These are phyloP conservation scores for Hypoxylon fuscum DNA, from an alignment of 495 filamentous ascomycete genomes.

Conservation along the genomic window DNA sequence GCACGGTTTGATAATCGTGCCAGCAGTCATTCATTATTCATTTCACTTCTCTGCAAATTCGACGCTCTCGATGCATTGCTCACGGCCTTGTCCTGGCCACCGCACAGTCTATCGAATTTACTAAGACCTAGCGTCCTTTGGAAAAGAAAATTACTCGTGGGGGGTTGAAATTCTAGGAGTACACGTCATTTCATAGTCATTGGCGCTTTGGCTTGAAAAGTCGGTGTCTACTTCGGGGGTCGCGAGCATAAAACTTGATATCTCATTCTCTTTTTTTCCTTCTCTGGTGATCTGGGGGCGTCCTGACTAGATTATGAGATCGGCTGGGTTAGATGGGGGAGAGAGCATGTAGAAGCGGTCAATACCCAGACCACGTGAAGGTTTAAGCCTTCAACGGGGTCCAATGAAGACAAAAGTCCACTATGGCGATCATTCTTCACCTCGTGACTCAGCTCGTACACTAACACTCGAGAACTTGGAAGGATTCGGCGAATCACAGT, in stretches of 20 bases:
- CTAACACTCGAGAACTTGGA: constrained; percentile 14
- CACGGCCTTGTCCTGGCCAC: constrained; percentile 23
- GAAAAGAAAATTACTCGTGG: constrained; percentile 35
- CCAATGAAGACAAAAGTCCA: constrained; percentile 40
- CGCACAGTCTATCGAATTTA: constrained; percentile 35
- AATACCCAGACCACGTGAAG: constrained; percentile 36
- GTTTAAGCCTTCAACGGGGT: constrained; percentile 29
- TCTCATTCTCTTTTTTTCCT: constrained; percentile 26
- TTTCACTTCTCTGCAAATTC: constrained; percentile 30
- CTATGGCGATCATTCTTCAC: constrained; percentile 13
- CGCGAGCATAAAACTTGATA: constrained; percentile 23
- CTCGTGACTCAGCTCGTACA: constrained; percentile 25
- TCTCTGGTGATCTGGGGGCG: constrained; percentile 11
- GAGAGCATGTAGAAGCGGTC: constrained; percentile 37
- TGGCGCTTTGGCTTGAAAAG: constrained; percentile 32
- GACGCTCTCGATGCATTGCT: constrained; percentile 17
- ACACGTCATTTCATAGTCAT: constrained; percentile 41
- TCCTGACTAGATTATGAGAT: constrained; percentile 39
- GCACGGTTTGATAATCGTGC: constrained; percentile 7
- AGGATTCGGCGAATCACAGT: constrained; percentile 26
- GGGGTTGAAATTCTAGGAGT: constrained; percentile 19
- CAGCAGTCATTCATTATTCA: constrained; percentile 29
- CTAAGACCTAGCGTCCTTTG: constrained; percentile 35
- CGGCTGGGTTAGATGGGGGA: constrained; percentile 33
- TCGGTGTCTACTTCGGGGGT: constrained; percentile 33